A percentile compares a stretch with the other conserved stretches of the same genome.
Conservation (phyloP, 2,329 filamentous ascomycete genomes). For the Epichloe elymi region DNA sequence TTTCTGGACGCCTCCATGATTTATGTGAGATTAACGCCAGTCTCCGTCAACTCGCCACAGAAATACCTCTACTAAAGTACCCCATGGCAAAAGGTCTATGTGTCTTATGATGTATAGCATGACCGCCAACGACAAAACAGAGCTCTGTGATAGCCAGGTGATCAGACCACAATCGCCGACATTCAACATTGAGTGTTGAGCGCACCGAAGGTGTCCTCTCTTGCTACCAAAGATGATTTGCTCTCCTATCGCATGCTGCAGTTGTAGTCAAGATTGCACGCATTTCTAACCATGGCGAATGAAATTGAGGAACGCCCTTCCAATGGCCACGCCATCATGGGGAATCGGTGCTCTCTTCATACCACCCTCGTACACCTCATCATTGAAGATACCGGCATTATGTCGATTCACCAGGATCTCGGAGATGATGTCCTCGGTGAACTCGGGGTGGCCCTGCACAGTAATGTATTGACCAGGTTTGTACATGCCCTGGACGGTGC, state of each 20-base stretch:
- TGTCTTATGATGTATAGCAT: too few species aligned
- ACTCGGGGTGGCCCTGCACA: slow-evolving; percentile 37
- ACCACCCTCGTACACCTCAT: slow-evolving; percentile 55
- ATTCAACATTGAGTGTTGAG: too few species aligned
- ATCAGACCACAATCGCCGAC: too few species aligned
- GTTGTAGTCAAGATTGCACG: too few species aligned
- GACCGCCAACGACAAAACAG: too few species aligned
- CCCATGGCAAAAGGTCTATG: not conserved
- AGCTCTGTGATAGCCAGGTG: too few species aligned
- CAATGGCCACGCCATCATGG: slow-evolving; percentile 72
- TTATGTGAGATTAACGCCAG: not conserved
- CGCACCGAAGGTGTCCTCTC: too few species aligned
- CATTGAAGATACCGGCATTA: slow-evolving; percentile 52
- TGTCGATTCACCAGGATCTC: slow-evolving; percentile 38
- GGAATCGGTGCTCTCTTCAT: slow-evolving; percentile 49
- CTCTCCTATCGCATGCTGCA: too few species aligned
- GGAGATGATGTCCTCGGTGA: slow-evolving; percentile 25
- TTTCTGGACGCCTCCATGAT: not conserved
- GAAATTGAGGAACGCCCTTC: slow-evolving; percentile 63
- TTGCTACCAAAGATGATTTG: too few species aligned
- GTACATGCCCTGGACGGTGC: slow-evolving; percentile 31
- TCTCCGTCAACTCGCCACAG: not conserved
- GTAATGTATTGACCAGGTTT: slow-evolving; percentile 24
- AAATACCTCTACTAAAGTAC: not conserved
- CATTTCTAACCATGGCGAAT: slow-evolving; percentile 39